These are phyloP conservation scores for Ophiostoma montium DNA, from an alignment of 2,329 filamentous ascomycete genomes.

Conservation along the genomic window DNA sequence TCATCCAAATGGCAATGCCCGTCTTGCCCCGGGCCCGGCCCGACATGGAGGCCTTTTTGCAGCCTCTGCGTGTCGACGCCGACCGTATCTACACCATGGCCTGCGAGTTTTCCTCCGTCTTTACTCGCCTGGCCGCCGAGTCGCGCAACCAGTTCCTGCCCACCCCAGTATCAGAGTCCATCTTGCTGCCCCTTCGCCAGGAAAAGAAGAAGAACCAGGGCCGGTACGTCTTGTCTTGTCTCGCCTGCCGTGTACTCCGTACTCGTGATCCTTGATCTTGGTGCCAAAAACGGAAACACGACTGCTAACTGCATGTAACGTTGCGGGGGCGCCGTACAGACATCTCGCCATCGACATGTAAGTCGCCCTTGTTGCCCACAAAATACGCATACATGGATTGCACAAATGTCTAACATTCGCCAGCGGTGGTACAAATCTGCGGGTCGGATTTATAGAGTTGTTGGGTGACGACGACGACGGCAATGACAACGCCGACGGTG, in stretches of 20 bases:
- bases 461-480: conserved; percentile 19
- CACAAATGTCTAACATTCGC: conserved; percentile 14
- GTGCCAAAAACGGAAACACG: background rate
- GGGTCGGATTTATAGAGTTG: conserved; percentile 54
- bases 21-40: background rate
- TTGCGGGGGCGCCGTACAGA: conserved; percentile 21
- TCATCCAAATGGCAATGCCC: background rate
- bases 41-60: conserved; percentile 30
- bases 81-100: conserved; percentile 33
- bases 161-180: conserved; percentile 46
- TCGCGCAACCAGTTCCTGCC: conserved; percentile 43
- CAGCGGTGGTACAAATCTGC: conserved; percentile 54
- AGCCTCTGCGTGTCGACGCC: conserved; percentile 34
- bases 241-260: background rate
- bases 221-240: conserved; percentile 28
- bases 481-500: background rate
- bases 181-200: conserved; percentile 31
- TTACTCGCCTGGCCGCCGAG: conserved; percentile 34
- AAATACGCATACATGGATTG: background rate
- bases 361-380: conserved; percentile 17
- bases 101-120: conserved; percentile 31
- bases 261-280: background rate
- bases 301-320: conserved; percentile 9
- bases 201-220: conserved; percentile 23
- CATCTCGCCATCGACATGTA: conserved; percentile 54